Evolutionary conservation across 306 rosid genomes (phyloP).

Genomic region (Rubus idaeus): DNA sequence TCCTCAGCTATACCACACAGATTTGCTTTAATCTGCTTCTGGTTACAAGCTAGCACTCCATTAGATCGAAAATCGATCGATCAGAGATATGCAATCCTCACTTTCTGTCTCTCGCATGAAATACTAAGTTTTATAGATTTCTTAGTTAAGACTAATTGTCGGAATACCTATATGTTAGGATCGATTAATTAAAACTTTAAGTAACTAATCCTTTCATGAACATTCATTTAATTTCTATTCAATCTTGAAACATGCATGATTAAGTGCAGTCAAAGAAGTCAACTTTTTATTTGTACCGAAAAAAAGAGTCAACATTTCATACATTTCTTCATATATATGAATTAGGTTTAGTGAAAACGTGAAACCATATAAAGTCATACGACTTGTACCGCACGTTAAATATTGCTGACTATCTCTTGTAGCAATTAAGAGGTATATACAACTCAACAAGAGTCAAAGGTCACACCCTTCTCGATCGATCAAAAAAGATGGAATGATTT

Average conservation of each 20-base stretch:
- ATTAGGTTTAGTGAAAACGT: not conserved
- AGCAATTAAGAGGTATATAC: not conserved
- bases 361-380: not conserved
- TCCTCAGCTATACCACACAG: not conserved
- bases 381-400: constrained; percentile 7
- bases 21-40: not conserved
- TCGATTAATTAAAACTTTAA: too few species aligned
- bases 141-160: not conserved
- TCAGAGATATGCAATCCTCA: constrained; percentile 11
- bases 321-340: not conserved
- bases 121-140: not conserved
- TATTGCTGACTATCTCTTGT: not conserved
- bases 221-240: not conserved
- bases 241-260: not conserved
- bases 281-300: too few species aligned
- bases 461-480: not conserved
- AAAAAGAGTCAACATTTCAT: too few species aligned
- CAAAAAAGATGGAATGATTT: not conserved
- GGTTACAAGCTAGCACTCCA: constrained; percentile 8
- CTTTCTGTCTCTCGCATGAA: constrained; percentile 4
- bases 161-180: not conserved
- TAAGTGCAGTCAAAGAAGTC: not conserved
- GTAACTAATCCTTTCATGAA: not conserved
- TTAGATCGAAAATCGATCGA: not conserved
- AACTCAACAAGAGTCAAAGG: not conserved